phyloP scores from a whole-genome alignment of 1,284 basidiomycete species.

The Moniliophthora roreri region DNA sequence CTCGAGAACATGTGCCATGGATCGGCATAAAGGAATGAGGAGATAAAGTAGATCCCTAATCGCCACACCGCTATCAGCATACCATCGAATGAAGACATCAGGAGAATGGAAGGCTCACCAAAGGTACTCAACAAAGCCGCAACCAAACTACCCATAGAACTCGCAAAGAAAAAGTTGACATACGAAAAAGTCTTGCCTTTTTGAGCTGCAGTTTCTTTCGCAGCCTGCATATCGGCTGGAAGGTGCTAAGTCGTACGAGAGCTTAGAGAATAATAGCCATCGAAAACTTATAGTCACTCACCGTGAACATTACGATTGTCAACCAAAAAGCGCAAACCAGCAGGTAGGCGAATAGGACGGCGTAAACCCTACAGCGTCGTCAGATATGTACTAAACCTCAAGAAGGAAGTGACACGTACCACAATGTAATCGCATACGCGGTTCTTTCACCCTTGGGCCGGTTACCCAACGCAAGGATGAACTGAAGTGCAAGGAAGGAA shows the following conservation, averaged over 20 bases:
- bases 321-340: constrained; percentile 73
- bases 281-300: constrained; percentile 27
- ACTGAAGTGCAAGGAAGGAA: constrained; percentile 29
- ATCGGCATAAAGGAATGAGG: constrained; percentile 81
- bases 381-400: too few species aligned
- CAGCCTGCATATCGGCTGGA: constrained; percentile 37
- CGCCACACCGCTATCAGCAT: neutral
- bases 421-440: constrained; percentile 72
- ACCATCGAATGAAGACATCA: neutral
- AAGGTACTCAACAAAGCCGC: constrained; percentile 70
- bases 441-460: constrained; percentile 81
- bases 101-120: constrained; percentile 28
- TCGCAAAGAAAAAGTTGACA: constrained; percentile 33
- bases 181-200: constrained; percentile 21
- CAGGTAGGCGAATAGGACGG: constrained; percentile 44
- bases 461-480: constrained; percentile 84
- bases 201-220: constrained; percentile 34
- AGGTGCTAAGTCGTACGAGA: neutral
- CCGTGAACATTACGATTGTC: constrained; percentile 65
- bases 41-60: constrained; percentile 64
- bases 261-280: neutral
- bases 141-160: constrained; percentile 70
- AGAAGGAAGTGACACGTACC: too few species aligned
- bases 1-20: constrained; percentile 90
- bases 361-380: too few species aligned